A percentile compares a stretch with the other conserved stretches of the same genome.
These are phyloP conservation scores for Xylaria scruposa DNA, from an alignment of 495 filamentous ascomycete genomes.

Conservation along the genomic window DNA sequence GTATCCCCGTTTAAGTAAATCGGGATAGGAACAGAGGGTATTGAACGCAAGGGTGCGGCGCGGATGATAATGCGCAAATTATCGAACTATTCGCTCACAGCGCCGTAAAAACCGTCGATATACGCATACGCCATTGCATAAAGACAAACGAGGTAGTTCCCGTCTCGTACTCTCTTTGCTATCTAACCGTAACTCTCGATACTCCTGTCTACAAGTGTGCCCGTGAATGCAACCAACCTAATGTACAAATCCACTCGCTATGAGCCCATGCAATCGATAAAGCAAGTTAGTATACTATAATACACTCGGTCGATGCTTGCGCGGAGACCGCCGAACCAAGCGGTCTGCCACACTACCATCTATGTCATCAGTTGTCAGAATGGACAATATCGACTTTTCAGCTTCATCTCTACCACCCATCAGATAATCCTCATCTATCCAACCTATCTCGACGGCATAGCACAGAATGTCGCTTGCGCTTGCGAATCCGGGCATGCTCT, in stretches of 20 bases:
- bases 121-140: not conserved
- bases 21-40: not conserved
- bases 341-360: slow-evolving; percentile 3
- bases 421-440: slow-evolving; percentile 53
- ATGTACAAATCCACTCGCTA: slow-evolving; percentile 19
- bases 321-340: slow-evolving; percentile 22
- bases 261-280: not conserved
- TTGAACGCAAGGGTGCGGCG: not conserved
- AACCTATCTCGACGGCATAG: slow-evolving; percentile 53
- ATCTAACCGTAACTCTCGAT: slow-evolving; percentile 1
- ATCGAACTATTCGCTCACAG: not conserved
- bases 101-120: not conserved
- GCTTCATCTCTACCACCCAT: slow-evolving; percentile 41
- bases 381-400: slow-evolving; percentile 42
- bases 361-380: slow-evolving; percentile 30
- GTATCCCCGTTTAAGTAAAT: not conserved
- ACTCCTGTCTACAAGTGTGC: slow-evolving; percentile 3
- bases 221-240: not conserved
- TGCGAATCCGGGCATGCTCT: slow-evolving; percentile 45
- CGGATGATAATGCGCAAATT: not conserved
- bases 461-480: slow-evolving; percentile 51
- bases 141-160: too few relatives aligned
- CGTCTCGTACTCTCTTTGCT: not conserved
- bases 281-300: slow-evolving; percentile 8
- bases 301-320: slow-evolving; percentile 12